Conservation (phyloP, 2,329 filamentous ascomycete genomes). For the Colletotrichum sp. region DNA sequence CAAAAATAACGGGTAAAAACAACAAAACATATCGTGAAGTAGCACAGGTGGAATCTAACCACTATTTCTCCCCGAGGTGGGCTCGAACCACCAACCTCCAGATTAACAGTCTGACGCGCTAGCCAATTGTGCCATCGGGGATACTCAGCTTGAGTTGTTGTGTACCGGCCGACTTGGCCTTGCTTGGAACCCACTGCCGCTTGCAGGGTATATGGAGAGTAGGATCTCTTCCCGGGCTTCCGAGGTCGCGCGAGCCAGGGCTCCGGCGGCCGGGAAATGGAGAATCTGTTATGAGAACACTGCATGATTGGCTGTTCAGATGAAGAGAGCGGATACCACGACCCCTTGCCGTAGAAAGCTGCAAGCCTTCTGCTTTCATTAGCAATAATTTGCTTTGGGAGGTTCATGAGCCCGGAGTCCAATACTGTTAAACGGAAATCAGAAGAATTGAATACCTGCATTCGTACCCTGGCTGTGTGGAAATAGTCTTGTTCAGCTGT, state of each 20-base stretch:
- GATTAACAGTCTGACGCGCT: slow-evolving; percentile 24
- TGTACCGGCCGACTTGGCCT: background rate
- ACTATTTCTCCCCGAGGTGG: slow-evolving; percentile 14
- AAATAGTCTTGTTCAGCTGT: background rate
- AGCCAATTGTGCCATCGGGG: slow-evolving; percentile 23
- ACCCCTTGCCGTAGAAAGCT: background rate
- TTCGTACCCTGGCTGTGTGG: background rate
- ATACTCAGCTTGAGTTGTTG: background rate
- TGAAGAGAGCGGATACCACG: background rate
- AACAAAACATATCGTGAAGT: background rate
- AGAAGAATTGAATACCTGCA: background rate
- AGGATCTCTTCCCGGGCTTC: background rate
- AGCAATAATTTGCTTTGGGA: background rate
- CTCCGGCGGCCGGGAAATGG: background rate
- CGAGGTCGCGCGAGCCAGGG: background rate
- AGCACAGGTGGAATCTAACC: background rate
- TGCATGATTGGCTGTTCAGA: background rate
- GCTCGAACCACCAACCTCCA: slow-evolving; percentile 23
- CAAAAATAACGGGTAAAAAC: background rate
- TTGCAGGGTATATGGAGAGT: background rate
- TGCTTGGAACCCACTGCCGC: fast-evolving
- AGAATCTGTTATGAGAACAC: background rate
- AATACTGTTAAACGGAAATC: background rate
- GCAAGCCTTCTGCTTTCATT: background rate
- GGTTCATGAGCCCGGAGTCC: background rate